These are phyloP conservation scores for Phytophthora sp. DNA, from an alignment of 352 stramenopile genomes.

Conservation along the genomic window DNA sequence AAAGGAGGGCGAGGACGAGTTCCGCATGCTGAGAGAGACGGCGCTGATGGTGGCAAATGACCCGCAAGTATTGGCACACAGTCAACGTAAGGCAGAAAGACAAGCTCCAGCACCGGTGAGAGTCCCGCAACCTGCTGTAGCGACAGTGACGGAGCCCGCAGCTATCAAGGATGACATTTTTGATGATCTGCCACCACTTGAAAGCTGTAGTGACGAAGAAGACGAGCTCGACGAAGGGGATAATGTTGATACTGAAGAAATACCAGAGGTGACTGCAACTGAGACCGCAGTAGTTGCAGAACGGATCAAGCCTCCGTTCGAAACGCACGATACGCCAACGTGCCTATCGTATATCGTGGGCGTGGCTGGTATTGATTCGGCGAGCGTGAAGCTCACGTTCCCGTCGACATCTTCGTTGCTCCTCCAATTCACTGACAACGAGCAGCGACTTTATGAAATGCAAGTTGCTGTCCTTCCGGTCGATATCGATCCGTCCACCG, in stretches of 20 bases:
- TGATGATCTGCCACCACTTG: conserved; percentile 60
- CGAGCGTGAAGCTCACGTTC: conserved; percentile 49
- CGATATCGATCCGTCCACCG: conserved; percentile 33
- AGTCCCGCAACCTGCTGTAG: background rate
- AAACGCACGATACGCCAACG: conserved; percentile 45
- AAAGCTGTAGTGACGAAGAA: conserved; percentile 65
- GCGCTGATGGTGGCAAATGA: conserved; percentile 76
- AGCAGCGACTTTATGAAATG: conserved; percentile 40
- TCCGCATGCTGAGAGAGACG: conserved; percentile 64
- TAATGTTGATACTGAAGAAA: background rate
- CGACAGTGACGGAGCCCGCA: conserved; percentile 22
- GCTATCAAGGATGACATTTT: conserved; percentile 29
- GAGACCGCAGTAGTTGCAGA: background rate
- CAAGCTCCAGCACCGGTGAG: background rate
- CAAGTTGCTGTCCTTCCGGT: conserved; percentile 28
- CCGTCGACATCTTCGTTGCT: conserved; percentile 39
- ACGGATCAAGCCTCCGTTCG: conserved; percentile 34
- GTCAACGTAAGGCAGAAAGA: conserved; percentile 4
- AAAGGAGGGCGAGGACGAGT: conserved; percentile 46
- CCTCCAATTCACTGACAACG: conserved; percentile 35
- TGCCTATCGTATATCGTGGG: conserved; percentile 63
- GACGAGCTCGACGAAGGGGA: conserved; percentile 10
- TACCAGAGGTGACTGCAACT: background rate
- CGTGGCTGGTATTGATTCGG: conserved; percentile 40
- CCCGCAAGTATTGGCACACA: conserved; percentile 36